phyloP scores from a whole-genome alignment of 768 basidiomycete genomes.

The Holtermannia corniformis region DNA sequence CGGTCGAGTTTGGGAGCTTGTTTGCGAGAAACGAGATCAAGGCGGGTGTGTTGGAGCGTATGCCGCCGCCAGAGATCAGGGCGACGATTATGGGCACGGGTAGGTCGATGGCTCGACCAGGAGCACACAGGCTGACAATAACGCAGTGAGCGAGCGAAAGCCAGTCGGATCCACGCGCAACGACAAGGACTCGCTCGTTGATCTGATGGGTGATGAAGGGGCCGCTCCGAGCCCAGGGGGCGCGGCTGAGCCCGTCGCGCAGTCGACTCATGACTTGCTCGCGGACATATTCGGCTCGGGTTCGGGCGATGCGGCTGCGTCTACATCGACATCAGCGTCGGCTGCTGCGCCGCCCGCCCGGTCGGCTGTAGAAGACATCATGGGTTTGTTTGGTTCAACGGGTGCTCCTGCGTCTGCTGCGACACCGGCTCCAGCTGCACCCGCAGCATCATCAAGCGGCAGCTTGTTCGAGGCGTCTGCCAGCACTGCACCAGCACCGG shows the following conservation, averaged over 20 bases:
- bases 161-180: slow-evolving; percentile 83
- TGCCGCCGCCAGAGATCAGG: slow-evolving; percentile 98
- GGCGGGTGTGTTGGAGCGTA: slow-evolving; percentile 83
- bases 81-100: slow-evolving; percentile 92
- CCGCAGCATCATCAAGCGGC: slow-evolving; percentile 13
- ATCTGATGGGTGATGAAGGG: slow-evolving; percentile 74
- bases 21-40: slow-evolving; percentile 44
- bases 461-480: neutral
- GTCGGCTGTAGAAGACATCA: slow-evolving; percentile 72
- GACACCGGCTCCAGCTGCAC: slow-evolving; percentile 29
- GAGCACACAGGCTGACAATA: neutral
- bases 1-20: slow-evolving; percentile 85
- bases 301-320: slow-evolving; percentile 26
- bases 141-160: slow-evolving; percentile 82
- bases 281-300: slow-evolving; percentile 75
- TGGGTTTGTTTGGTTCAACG: slow-evolving; percentile 67
- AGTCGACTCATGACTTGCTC: slow-evolving; percentile 70
- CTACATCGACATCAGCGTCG: slow-evolving; percentile 38
- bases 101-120: slow-evolving; percentile 42
- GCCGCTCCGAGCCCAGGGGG: slow-evolving; percentile 46
- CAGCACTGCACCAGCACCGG: neutral
- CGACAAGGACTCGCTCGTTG: slow-evolving; percentile 58
- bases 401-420: slow-evolving; percentile 40
- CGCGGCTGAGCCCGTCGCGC: slow-evolving; percentile 44
- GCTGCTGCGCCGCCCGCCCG: slow-evolving; percentile 43